Conservation (phyloP, 495 filamentous ascomycete genomes). For the Penicillium pancosmium region DNA sequence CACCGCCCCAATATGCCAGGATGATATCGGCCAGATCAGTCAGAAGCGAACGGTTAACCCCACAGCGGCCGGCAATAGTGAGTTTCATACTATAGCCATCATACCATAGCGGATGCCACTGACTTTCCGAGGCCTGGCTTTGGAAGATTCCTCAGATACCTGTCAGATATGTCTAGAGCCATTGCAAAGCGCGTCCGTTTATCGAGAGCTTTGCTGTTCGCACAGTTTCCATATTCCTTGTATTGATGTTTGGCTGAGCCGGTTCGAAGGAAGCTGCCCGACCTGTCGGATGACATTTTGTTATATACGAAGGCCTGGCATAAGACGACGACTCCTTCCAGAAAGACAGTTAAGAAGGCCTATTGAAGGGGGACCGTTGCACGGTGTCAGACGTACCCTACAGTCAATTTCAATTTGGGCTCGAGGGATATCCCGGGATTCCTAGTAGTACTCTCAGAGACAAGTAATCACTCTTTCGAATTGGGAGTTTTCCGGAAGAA, state of each 20-base stretch:
- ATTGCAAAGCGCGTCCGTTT: neutral
- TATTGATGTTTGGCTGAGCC: neutral
- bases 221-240: neutral
- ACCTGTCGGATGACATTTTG: neutral
- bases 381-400: neutral
- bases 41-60: neutral
- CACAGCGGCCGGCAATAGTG: neutral
- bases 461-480: too few relatives aligned
- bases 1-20: neutral
- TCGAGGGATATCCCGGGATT: too few relatives aligned
- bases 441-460: too few relatives aligned
- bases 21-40: neutral
- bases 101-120: neutral
- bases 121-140: neutral
- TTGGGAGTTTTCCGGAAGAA: too few relatives aligned
- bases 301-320: neutral
- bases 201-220: neutral
- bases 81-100: neutral
- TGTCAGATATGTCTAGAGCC: neutral
- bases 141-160: neutral
- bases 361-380: neutral
- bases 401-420: neutral
- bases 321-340: neutral
- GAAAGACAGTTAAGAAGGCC: neutral
- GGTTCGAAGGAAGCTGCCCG: neutral